Evolutionary conservation across 2,329 filamentous ascomycete genomes (phyloP).

Genomic region (Fusarium sp.): DNA sequence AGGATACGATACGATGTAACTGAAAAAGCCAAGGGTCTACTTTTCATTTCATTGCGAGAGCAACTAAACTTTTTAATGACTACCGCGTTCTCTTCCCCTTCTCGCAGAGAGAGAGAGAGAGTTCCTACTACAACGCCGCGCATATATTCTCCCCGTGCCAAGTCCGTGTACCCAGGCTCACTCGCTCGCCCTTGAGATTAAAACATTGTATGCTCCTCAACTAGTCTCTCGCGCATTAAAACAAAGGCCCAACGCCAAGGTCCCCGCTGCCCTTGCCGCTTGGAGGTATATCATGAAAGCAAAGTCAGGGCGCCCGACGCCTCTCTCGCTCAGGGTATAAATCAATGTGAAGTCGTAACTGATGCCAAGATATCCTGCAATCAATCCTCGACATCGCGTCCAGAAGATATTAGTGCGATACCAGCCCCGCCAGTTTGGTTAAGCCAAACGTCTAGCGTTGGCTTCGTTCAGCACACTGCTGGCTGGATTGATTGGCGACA

Average conservation of each 20-base stretch:
- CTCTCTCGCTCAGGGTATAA: slow-evolving; percentile 47
- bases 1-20: too few relatives aligned
- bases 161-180: slow-evolving; percentile 18
- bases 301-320: slow-evolving; percentile 38
- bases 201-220: slow-evolving; percentile 31
- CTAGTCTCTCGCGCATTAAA: slow-evolving; percentile 23
- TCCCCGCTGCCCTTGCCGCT: slow-evolving; percentile 37
- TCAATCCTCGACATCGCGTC: slow-evolving; percentile 19
- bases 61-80: slow-evolving; percentile 43
- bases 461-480: slow-evolving; percentile 1
- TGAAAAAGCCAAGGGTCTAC: slow-evolving; percentile 28
- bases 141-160: neutral
- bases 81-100: slow-evolving; percentile 26
- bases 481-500: slow-evolving; percentile 5
- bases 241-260: slow-evolving; percentile 41
- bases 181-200: slow-evolving; percentile 26
- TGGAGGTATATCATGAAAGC: slow-evolving; percentile 43
- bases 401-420: slow-evolving; percentile 3
- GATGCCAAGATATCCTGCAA: slow-evolving; percentile 30
- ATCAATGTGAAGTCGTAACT: slow-evolving; percentile 44
- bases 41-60: slow-evolving; percentile 42
- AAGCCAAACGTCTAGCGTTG: neutral
- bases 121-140: neutral
- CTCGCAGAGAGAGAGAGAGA: neutral
- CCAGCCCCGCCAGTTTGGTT: neutral